These are phyloP conservation scores for Pharus latifolius DNA, from an alignment of 176 grass and related monocot genomes.

Conservation along the genomic window DNA sequence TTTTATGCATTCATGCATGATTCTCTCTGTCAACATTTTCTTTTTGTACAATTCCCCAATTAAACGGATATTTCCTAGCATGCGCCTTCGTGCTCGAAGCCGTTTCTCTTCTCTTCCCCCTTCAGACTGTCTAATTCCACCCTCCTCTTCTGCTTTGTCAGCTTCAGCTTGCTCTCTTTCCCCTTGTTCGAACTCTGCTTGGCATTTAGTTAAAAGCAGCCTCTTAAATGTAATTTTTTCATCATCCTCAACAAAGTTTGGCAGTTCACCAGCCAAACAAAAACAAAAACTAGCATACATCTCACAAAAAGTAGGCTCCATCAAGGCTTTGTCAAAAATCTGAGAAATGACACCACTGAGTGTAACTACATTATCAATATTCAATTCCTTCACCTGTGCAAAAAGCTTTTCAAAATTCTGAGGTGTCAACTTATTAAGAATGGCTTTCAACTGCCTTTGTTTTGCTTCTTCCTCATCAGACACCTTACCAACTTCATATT, in stretches of 20 bases:
- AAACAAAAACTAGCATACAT: constrained; percentile 86
- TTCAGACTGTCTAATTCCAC: constrained; percentile 49
- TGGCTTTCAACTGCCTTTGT: constrained; percentile 73
- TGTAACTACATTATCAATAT: constrained; percentile 58
- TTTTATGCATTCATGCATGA: constrained; percentile 93
- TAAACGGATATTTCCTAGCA: constrained; percentile 82
- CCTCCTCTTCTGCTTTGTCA: constrained; percentile 46
- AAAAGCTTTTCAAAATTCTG: constrained; percentile 92
- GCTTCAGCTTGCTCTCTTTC: constrained; percentile 71
- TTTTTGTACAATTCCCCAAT: constrained; percentile 93
- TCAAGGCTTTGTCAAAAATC: constrained; percentile 95
- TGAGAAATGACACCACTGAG: constrained; percentile 71
- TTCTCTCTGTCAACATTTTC: constrained; percentile 80
- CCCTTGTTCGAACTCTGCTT: constrained; percentile 87
- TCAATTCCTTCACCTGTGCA: constrained; percentile 53
- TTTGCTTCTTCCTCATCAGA: constrained; percentile 67
- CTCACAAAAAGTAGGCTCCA: constrained; percentile 89
- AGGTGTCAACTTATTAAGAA: constrained; percentile 80
- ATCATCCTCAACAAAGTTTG: constrained; percentile 54
- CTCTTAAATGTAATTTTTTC: constrained; percentile 85
- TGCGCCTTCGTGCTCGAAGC: constrained; percentile 49
- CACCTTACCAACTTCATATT: constrained; percentile 70
- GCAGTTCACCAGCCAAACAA: constrained; percentile 44
- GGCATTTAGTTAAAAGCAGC: constrained; percentile 75
- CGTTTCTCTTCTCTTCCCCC: constrained; percentile 56